Evolutionary conservation across 305 asterid genomes (phyloP), one percentile per base, ranked within the genome.

Genomic region (Coffea humblotiana): DNA sequence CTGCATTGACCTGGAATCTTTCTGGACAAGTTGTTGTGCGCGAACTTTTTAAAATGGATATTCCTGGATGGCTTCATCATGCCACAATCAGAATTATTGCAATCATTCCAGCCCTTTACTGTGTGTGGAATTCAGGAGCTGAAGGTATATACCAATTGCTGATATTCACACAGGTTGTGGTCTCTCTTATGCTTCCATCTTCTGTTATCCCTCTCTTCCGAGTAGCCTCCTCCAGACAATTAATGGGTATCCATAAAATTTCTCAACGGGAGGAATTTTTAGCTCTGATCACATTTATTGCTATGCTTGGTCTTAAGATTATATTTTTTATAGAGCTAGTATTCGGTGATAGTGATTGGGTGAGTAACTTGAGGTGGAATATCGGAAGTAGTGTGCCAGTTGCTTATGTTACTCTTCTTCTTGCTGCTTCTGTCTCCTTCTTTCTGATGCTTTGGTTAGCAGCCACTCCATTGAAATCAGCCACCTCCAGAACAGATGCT

Each of bases 321-420:
- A 85, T 91, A 79, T 96, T 96, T 85, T 87, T 89, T 72, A 91
- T 92, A n/a, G 98, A 96, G 85, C 83, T 94, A 91, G 83, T 91
- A 68, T 94, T 96, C 76, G 99, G 99, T 58, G 89, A 85, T 81
- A 90, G 97, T 82, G 98, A 96, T 72, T 96, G 99, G 98, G 97
- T 89, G 77, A 85, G 81, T 84, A 91, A 90, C 84, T 86, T 92
- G 81, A 92, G 88, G 87, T 94, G 98, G 97, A 88, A 87, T 80
- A 82, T 87, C 54, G 92, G 90, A 77, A 90, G 89, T 76, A 84
- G 85, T 76, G 80, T 90, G 77, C 94, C 98, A 65, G 72, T 86
- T 78, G 88, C 91, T 48, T 92, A 91, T 87, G 84, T 89, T 80
- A 79, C 89, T 85, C 97, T 96, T 80, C 90, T 92, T 73, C 52